Conservation (phyloP, 371 early-diverging fungal species). For the Lichtheimia ramosa region DNA sequence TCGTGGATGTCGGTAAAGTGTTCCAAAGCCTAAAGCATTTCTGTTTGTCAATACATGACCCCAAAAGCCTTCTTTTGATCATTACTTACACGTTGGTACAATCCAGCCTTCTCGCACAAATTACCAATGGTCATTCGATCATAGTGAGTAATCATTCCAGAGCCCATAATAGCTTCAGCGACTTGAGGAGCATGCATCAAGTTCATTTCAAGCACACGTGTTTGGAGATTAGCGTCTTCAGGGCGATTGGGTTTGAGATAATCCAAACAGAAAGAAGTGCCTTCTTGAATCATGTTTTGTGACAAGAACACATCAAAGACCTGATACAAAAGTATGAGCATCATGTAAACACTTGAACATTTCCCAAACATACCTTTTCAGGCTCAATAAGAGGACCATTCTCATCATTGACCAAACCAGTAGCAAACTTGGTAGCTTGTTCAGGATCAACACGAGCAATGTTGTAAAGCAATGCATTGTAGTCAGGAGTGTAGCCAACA, state of each 20-base stretch:
- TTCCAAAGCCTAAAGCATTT: constrained; percentile 75
- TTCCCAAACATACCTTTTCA: constrained; percentile 62
- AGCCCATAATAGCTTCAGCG: constrained; percentile 96
- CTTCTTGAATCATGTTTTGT: constrained; percentile 93
- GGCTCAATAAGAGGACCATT: constrained; percentile 82
- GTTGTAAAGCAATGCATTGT: constrained; percentile 82
- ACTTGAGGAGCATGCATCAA: constrained; percentile 96
- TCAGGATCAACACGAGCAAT: constrained; percentile 91
- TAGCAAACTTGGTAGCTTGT: constrained; percentile 92
- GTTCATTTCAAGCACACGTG: constrained; percentile 96
- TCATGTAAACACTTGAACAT: not conserved
- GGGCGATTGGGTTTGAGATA: constrained; percentile 90
- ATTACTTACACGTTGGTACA: constrained; percentile 78
- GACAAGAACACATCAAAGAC: constrained; percentile 89
- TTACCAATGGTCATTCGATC: constrained; percentile 88
- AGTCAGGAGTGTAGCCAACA: constrained; percentile 93
- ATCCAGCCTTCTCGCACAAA: constrained; percentile 96
- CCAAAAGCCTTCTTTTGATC: not conserved
- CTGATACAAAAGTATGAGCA: not conserved
- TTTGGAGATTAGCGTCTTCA: constrained; percentile 93
- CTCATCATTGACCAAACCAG: constrained; percentile 82
- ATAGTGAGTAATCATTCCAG: constrained; percentile 94
- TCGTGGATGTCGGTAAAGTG: constrained; percentile 95
- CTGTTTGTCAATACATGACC: not conserved
- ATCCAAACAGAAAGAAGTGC: constrained; percentile 94